These are phyloP conservation scores for Zhuliangozyma blackwelliae DNA, from an alignment of 1,139 yeast species.

Conservation along the genomic window DNA sequence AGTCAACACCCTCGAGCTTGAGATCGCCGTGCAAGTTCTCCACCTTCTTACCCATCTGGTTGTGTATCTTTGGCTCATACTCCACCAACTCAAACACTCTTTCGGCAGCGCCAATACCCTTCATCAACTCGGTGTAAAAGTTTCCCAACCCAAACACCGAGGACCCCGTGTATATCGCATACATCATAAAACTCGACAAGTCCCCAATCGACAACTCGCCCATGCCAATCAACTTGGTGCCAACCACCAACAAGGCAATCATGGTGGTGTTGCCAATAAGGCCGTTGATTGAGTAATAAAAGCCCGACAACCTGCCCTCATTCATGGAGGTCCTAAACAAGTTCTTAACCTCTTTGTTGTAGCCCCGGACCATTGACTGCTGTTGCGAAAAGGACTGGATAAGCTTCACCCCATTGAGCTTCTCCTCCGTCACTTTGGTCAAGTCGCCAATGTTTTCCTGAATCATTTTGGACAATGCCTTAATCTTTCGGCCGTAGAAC, in stretches of 20 bases:
- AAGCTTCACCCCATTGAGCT: slow-evolving; percentile 78
- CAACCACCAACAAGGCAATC: slow-evolving; percentile 70
- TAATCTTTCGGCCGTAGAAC: slow-evolving; percentile 74
- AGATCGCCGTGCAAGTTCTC: slow-evolving; percentile 40
- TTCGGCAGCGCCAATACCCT: slow-evolving; percentile 95
- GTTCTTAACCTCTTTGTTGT: slow-evolving; percentile 64
- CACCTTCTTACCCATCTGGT: slow-evolving; percentile 54
- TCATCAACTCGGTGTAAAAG: slow-evolving; percentile 90
- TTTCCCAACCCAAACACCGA: slow-evolving; percentile 87
- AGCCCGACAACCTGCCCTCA: slow-evolving; percentile 76
- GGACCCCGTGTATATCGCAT: slow-evolving; percentile 87
- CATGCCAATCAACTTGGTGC: slow-evolving; percentile 69
- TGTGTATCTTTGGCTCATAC: slow-evolving; percentile 62
- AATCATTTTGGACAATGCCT: slow-evolving; percentile 67
- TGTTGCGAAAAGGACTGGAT: slow-evolving; percentile 91
- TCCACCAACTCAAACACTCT: slow-evolving; percentile 85
- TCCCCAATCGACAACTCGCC: slow-evolving; percentile 83
- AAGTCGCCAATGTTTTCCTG: slow-evolving; percentile 85
- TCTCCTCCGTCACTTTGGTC: slow-evolving; percentile 89
- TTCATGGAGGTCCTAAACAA: slow-evolving; percentile 71
- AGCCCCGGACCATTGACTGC: slow-evolving; percentile 42
- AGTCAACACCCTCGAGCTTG: slow-evolving; percentile 60
- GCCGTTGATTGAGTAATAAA: slow-evolving; percentile 75
- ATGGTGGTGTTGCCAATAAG: slow-evolving; percentile 79
- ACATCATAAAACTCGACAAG: slow-evolving; percentile 87